These are phyloP conservation scores for Fusarium gaditjirri DNA, from an alignment of 2,329 filamentous ascomycete genomes.

Conservation along the genomic window DNA sequence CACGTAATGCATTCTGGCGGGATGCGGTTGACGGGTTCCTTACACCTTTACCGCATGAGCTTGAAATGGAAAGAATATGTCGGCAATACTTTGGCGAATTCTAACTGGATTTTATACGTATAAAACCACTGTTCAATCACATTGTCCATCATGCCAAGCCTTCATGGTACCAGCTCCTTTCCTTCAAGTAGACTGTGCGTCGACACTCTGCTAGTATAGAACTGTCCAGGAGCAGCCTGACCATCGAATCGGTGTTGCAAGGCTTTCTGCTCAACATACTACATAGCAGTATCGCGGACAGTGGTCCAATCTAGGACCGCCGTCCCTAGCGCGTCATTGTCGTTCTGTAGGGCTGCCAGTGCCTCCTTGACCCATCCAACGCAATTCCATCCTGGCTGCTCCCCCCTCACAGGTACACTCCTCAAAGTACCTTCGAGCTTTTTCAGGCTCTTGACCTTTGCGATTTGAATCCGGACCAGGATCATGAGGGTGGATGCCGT, in stretches of 20 bases:
- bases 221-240: slow-evolving; percentile 28
- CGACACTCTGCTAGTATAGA: slow-evolving; percentile 45
- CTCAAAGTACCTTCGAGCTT: background rate
- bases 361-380: background rate
- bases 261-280: background rate
- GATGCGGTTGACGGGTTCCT: slow-evolving; percentile 35
- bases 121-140: too few relatives aligned
- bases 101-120: too few relatives aligned
- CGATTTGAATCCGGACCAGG: background rate
- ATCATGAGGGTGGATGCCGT: background rate
- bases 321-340: too few relatives aligned
- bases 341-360: accelerated
- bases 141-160: background rate
- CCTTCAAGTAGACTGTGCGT: slow-evolving; percentile 51
- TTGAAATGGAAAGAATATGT: slow-evolving; percentile 35
- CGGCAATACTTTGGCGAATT: slow-evolving; percentile 28
- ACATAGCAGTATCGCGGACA: background rate
- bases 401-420: background rate
- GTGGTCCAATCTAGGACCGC: accelerated
- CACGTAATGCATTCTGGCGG: slow-evolving; percentile 32
- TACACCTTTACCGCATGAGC: slow-evolving; percentile 8
- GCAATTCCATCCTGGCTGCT: background rate
- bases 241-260: background rate
- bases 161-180: background rate
- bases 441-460: background rate